Evolutionary conservation across 495 filamentous ascomycete genomes (phyloP).

Genomic region (Schizothecium vesticola): DNA sequence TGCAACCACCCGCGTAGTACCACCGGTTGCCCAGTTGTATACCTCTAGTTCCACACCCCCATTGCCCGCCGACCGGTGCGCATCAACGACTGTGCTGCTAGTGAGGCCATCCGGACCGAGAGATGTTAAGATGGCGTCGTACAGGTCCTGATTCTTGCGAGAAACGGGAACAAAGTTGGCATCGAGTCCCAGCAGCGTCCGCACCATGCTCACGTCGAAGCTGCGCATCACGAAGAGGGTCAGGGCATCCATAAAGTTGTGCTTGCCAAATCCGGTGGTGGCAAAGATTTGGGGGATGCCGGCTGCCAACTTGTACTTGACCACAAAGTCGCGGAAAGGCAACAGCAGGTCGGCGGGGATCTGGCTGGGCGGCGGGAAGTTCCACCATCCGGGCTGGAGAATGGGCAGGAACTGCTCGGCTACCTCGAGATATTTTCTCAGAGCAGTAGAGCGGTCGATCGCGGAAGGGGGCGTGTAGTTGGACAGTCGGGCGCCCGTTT

Average conservation of each 20-base stretch:
- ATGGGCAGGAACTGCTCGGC: conserved; percentile 34
- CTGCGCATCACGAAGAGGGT: conserved; percentile 37
- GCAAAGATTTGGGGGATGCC: conserved; percentile 27
- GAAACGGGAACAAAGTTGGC: conserved; percentile 29
- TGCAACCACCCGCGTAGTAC: conserved; percentile 27
- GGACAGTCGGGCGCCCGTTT: conserved; percentile 28
- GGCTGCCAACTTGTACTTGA: conserved; percentile 39
- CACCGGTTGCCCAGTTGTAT: conserved; percentile 24
- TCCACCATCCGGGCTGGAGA: conserved; percentile 34
- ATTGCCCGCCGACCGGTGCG: conserved; percentile 16
- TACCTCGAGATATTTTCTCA: conserved; percentile 33
- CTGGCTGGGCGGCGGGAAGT: conserved; percentile 26
- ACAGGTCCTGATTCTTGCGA: conserved; percentile 39
- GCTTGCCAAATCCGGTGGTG: conserved; percentile 32
- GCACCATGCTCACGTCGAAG: conserved; percentile 33
- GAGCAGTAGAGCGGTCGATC: conserved; percentile 23
- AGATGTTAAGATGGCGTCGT: conserved; percentile 31
- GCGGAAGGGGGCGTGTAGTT: conserved; percentile 14
- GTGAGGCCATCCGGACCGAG: conserved; percentile 36
- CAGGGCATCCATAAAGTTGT: conserved; percentile 33
- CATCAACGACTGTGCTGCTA: conserved; percentile 28
- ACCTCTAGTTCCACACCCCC: conserved; percentile 30
- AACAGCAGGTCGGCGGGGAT: conserved; percentile 44
- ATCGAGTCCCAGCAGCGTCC: conserved; percentile 19
- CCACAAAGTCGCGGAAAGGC: conserved; percentile 40